A percentile compares a stretch with the other conserved stretches of the same genome.
Conservation (phyloP, 192 early-diverging fungal genomes). For the Backusella morwellensis region DNA sequence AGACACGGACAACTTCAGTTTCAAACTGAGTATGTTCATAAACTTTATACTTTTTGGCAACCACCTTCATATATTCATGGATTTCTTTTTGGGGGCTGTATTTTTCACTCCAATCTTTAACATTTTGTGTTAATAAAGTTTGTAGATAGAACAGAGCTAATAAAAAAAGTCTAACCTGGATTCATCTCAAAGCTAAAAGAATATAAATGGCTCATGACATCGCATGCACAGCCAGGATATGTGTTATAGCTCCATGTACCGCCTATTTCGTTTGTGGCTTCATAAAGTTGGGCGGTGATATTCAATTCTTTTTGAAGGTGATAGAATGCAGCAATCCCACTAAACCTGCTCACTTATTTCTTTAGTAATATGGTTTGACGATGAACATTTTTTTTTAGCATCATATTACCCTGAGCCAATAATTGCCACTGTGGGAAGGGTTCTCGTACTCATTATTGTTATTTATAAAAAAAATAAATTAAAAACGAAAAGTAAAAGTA, state of each 20-base stretch:
- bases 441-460: no score
- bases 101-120: conserved; percentile 31
- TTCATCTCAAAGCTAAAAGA: conserved; percentile 41
- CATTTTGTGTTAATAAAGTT: neutral
- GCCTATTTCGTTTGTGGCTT: conserved; percentile 45
- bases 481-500: no score
- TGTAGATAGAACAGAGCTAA: neutral
- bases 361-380: neutral
- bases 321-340: conserved; percentile 50
- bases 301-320: conserved; percentile 45
- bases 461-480: no score
- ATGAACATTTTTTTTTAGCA: neutral
- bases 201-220: conserved; percentile 43
- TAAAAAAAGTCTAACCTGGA: conserved; percentile 20
- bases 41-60: conserved; percentile 35
- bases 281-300: conserved; percentile 40
- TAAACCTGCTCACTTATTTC: conserved; percentile 25
- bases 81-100: conserved; percentile 40
- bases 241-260: conserved; percentile 52
- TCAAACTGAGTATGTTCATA: conserved; percentile 38
- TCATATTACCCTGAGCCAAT: conserved; percentile 2
- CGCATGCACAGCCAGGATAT: conserved; percentile 44
- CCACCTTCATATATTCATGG: conserved; percentile 32
- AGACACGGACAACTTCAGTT: conserved; percentile 34
- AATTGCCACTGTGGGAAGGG: neutral